Evolutionary conservation across 441 rosid genomes (phyloP).

Genomic region (Euphorbia schlechtendalii): DNA sequence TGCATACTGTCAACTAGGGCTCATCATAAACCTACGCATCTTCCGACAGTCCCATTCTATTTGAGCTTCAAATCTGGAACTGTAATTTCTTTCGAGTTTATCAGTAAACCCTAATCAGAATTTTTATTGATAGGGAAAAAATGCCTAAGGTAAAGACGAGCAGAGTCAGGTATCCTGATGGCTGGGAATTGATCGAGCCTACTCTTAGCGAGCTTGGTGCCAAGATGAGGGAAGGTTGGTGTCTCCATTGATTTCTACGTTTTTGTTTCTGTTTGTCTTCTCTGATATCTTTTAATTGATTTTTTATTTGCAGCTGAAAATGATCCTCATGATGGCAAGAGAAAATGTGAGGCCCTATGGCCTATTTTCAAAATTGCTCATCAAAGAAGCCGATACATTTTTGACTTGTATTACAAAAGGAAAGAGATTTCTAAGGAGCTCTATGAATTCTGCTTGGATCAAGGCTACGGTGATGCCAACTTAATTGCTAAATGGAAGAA

Average conservation of each 20-base stretch:
- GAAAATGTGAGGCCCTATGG: constrained; percentile 68
- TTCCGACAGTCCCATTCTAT: background rate
- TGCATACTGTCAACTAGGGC: no score
- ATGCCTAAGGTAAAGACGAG: constrained; percentile 76
- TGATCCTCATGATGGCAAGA: constrained; percentile 69
- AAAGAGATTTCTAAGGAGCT: constrained; percentile 65
- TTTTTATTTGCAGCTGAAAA: constrained; percentile 45
- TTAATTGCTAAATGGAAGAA: constrained; percentile 69
- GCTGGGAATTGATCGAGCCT: constrained; percentile 79
- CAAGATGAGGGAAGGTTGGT: constrained; percentile 69
- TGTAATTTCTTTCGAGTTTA: background rate
- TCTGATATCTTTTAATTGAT: background rate
- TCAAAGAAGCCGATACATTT: constrained; percentile 63
- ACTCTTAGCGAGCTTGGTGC: constrained; percentile 54
- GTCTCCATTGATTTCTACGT: background rate
- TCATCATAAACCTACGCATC: no score
- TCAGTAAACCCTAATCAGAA: background rate
- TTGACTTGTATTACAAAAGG: constrained; percentile 42
- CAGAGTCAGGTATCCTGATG: constrained; percentile 55
- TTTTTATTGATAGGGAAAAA: background rate
- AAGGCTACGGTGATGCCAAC: constrained; percentile 52
- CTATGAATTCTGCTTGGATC: constrained; percentile 71
- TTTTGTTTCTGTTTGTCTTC: background rate
- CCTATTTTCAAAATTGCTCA: constrained; percentile 68
- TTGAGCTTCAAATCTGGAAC: background rate